phyloP scores from a whole-genome alignment of 2,329 filamentous ascomycete genomes.

The Trichophyton verrucosum region DNA sequence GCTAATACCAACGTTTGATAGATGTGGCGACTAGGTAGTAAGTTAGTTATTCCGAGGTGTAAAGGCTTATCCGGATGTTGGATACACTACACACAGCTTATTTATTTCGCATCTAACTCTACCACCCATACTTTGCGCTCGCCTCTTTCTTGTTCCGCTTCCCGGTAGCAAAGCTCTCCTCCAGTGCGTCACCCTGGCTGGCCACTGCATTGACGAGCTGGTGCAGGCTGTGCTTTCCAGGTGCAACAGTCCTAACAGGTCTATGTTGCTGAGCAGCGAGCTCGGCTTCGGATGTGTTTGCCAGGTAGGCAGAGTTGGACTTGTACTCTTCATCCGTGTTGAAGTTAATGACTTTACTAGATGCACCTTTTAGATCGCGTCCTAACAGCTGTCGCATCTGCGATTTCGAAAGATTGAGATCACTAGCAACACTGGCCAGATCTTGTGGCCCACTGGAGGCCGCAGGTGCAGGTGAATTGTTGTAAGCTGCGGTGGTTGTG shows the following conservation, averaged over 20 bases:
- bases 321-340: slow-evolving; percentile 80
- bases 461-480: slow-evolving; percentile 3
- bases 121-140: slow-evolving; percentile 75
- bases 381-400: slow-evolving; percentile 79
- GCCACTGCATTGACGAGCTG: slow-evolving; percentile 76
- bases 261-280: slow-evolving; percentile 52
- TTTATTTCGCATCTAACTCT: slow-evolving; percentile 4
- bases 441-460: slow-evolving; percentile 34
- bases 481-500: neutral
- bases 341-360: slow-evolving; percentile 66
- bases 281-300: slow-evolving; percentile 49
- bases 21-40: too few relatives aligned
- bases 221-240: slow-evolving; percentile 78
- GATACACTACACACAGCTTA: too few relatives aligned
- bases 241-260: slow-evolving; percentile 67
- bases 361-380: slow-evolving; percentile 38
- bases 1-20: too few relatives aligned
- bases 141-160: slow-evolving; percentile 70
- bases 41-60: too few relatives aligned
- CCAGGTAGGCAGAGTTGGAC: slow-evolving; percentile 65
- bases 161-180: slow-evolving; percentile 80
- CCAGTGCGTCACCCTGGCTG: slow-evolving; percentile 71
- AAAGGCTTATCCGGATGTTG: too few relatives aligned
- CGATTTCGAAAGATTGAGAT: slow-evolving; percentile 65
- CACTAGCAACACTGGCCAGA: slow-evolving; percentile 58